phyloP scores from a whole-genome alignment of 2,329 filamentous ascomycete species.

The Boeremia lycopersici region DNA sequence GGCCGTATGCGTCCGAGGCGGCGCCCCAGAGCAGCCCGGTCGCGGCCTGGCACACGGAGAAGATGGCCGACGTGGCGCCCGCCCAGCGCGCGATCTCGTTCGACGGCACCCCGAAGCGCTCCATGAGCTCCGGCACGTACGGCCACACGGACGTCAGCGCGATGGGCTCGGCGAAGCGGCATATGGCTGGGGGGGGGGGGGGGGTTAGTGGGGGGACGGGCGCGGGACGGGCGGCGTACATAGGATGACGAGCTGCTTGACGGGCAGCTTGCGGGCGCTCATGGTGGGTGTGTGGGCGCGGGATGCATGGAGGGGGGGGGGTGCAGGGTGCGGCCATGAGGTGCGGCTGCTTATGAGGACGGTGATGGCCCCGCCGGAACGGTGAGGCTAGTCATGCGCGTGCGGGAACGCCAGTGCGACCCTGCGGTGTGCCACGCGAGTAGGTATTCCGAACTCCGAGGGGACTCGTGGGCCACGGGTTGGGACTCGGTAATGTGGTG shows the following conservation, averaged over 20 bases:
- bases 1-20: constrained; percentile 79
- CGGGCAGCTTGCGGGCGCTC: constrained; percentile 47
- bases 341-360: constrained; percentile 7
- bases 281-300: constrained; percentile 28
- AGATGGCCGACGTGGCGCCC: constrained; percentile 84
- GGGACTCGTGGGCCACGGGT: no score
- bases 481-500: no score
- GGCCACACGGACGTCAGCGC: constrained; percentile 92
- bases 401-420: constrained; percentile 13
- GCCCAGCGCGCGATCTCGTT: constrained; percentile 67
- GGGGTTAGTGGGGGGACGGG: no score
- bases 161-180: constrained; percentile 89
- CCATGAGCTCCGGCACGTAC: constrained; percentile 72
- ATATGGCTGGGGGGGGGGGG: no score
- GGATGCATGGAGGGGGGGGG: no score
- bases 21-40: constrained; percentile 90
- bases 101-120: constrained; percentile 47
- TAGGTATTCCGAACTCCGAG: constrained; percentile 9
- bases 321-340: no score
- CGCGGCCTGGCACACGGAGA: constrained; percentile 75
- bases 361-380: constrained; percentile 20
- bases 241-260: constrained; percentile 49
- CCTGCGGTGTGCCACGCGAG: background rate
- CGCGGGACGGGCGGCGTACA: no score
- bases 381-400: constrained; percentile 21